Evolutionary conservation across 192 early-diverging fungal genomes (phyloP), one percentile per base, ranked within the genome.

Genomic region (Phycomyces nitens): DNA sequence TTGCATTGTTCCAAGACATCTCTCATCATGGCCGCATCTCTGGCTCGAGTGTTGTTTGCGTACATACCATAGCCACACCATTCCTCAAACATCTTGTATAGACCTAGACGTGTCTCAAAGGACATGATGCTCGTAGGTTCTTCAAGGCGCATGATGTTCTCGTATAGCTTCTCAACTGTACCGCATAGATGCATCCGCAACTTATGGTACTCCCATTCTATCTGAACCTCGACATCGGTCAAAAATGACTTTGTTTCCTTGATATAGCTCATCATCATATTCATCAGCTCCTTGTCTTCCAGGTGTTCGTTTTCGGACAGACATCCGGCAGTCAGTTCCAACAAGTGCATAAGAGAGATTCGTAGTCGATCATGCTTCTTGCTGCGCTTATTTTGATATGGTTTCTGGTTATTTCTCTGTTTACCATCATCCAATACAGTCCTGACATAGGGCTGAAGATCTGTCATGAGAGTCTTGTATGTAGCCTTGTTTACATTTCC

Each of bases 61-160:
- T 80, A 78, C 23, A 75, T 71, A 2, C 95, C 94, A 68, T 92
- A 83, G 8, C 95, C 89, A 73, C 94, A 93, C 97, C 97, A 99
- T 21, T 88, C 80, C 73, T 95, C 94, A 79, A 96, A 90, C 51
- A 96, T 75, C 57, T 80, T 78, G 75, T 94, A 99, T 38, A 96
- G 59, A 1, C 77, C 80, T 15, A 83, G 71, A 41, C 97, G 82
- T 0, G 86, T 81, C 56, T 94, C 90, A 73, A 90, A 90, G 0
- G 93, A 81, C 62, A 98, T 88, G 64, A 82, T 80, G 0, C 66
- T 62, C 5, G 65, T 56, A 23, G 76, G 64, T 60, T 68, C 67
- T 27, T 80, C 70, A 34, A 80, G 47, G 4, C 66, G 65, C 16
- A 85, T 82, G 11, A 96, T 74, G 16, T 80, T 80, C 53, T 89